These are phyloP conservation scores for Primulina tabacum DNA, from an alignment of 257 asterid genomes.

Conservation along the genomic window DNA sequence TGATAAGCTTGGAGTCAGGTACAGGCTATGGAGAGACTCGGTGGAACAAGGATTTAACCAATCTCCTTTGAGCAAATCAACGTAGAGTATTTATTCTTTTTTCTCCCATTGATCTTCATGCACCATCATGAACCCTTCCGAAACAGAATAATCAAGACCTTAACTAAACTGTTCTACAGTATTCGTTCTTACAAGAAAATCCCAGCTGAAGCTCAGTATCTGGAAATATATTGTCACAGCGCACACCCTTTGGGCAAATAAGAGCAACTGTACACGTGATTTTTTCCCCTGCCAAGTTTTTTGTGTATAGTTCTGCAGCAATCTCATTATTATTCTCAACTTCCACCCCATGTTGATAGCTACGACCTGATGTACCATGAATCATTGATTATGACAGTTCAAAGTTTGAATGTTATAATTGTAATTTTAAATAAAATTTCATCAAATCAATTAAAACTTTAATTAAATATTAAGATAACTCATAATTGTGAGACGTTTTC, in stretches of 20 bases:
- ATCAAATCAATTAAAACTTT: too few species aligned
- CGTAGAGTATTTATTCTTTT: conserved; percentile 19
- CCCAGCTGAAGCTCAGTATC: conserved; percentile 10
- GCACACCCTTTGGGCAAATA: conserved; percentile 27
- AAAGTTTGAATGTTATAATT: too few species aligned
- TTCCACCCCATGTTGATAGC: not conserved
- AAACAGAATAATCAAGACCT: conserved; percentile 27
- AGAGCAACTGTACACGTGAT: conserved; percentile 34
- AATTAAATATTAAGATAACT: too few species aligned
- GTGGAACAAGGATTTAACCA: conserved; percentile 52
- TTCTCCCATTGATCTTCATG: conserved; percentile 17
- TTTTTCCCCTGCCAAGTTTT: conserved; percentile 18
- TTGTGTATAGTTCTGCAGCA: conserved; percentile 21
- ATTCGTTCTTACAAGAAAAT: not conserved
- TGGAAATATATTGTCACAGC: conserved; percentile 27
- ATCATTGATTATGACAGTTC: not conserved
- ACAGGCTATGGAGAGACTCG: conserved; percentile 78
- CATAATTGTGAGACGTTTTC: too few species aligned
- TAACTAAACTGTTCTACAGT: conserved; percentile 12
- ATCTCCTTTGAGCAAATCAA: conserved; percentile 42
- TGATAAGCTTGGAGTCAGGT: conserved; percentile 84
- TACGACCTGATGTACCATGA: not conserved
- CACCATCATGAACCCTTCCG: conserved; percentile 26
- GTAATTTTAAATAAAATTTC: too few species aligned
- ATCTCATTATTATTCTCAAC: not conserved